phyloP scores from a whole-genome alignment of 306 rosid genomes.

The Myrica gale region DNA sequence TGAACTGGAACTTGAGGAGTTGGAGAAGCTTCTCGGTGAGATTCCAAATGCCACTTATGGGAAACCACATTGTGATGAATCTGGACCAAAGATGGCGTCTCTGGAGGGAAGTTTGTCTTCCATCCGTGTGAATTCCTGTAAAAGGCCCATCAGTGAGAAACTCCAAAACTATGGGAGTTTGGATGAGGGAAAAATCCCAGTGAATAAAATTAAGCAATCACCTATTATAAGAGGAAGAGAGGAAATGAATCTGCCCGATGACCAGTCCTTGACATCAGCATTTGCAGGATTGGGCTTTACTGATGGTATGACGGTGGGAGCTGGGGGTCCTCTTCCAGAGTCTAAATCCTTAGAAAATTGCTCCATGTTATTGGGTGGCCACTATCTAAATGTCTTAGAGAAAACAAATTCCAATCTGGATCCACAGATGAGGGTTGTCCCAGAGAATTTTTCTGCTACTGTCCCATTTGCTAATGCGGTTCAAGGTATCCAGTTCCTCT shows the following conservation, averaged over 20 bases:
- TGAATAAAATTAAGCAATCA: slow-evolving; percentile 26
- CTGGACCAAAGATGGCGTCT: slow-evolving; percentile 21
- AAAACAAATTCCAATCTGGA: slow-evolving; percentile 23
- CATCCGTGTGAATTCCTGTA: slow-evolving; percentile 20
- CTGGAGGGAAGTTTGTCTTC: slow-evolving; percentile 28
- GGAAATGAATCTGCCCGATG: slow-evolving; percentile 29
- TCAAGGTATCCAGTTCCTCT: slow-evolving; percentile 31
- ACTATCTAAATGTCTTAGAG: slow-evolving; percentile 16
- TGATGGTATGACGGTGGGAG: slow-evolving; percentile 11
- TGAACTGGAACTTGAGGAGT: slow-evolving; percentile 43
- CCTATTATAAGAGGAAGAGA: slow-evolving; percentile 28
- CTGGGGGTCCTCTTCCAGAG: not conserved
- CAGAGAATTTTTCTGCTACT: slow-evolving; percentile 28
- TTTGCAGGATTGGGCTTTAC: slow-evolving; percentile 39
- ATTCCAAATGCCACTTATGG: slow-evolving; percentile 45
- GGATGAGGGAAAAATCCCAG: slow-evolving; percentile 36
- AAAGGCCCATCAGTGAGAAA: slow-evolving; percentile 23
- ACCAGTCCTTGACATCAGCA: slow-evolving; percentile 41
- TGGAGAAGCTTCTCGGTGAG: slow-evolving; percentile 50
- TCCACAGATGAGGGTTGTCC: slow-evolving; percentile 23
- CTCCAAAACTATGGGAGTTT: slow-evolving; percentile 30
- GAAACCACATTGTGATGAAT: slow-evolving; percentile 33
- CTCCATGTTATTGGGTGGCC: slow-evolving; percentile 18
- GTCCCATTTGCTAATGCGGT: slow-evolving; percentile 28
- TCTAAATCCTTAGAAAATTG: slow-evolving; percentile 22